Percentiles rank a stretch among this genome's conserved stretches.
These are phyloP conservation scores for Suhomyces terraborum DNA, from an alignment of 1,139 yeast genomes.

Conservation along the genomic window DNA sequence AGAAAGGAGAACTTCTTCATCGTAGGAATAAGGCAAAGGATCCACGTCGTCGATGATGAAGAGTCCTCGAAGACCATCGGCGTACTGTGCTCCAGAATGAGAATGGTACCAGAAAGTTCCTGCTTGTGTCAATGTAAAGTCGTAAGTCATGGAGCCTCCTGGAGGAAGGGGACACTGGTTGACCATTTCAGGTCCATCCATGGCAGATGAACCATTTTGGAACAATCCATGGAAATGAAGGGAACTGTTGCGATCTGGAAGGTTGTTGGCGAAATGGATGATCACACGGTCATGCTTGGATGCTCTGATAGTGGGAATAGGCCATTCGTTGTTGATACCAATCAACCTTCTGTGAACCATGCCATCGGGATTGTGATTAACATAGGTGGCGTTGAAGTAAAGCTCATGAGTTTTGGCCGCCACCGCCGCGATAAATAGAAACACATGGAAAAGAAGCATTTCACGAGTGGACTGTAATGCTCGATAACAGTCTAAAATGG, in stretches of 20 bases:
- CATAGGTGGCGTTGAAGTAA: constrained; percentile 57
- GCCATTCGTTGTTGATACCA: constrained; percentile 74
- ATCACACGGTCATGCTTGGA: constrained; percentile 62
- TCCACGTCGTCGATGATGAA: constrained; percentile 66
- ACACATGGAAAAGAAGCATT: constrained; percentile 5
- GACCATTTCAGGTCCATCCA: constrained; percentile 80
- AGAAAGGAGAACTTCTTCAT: constrained; percentile 59
- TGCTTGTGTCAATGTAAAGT: constrained; percentile 64
- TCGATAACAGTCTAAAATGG: no score
- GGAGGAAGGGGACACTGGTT: constrained; percentile 80
- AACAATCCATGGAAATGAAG: constrained; percentile 78
- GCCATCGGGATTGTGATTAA: constrained; percentile 69
- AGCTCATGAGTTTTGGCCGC: constrained; percentile 52
- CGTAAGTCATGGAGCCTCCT: constrained; percentile 62
- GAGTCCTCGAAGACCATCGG: constrained; percentile 78
- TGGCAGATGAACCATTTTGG: constrained; percentile 58
- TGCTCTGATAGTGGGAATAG: constrained; percentile 69
- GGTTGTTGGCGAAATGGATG: constrained; percentile 59
- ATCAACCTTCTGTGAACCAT: constrained; percentile 50
- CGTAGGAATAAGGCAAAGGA: constrained; percentile 56
- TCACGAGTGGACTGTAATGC: no score
- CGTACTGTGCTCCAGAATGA: constrained; percentile 75
- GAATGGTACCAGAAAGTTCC: constrained; percentile 86
- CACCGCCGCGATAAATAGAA: constrained; percentile 12
- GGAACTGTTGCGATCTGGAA: constrained; percentile 57